phyloP scores from a whole-genome alignment of 2,329 filamentous ascomycete genomes.

The Rutstroemia sp. region DNA sequence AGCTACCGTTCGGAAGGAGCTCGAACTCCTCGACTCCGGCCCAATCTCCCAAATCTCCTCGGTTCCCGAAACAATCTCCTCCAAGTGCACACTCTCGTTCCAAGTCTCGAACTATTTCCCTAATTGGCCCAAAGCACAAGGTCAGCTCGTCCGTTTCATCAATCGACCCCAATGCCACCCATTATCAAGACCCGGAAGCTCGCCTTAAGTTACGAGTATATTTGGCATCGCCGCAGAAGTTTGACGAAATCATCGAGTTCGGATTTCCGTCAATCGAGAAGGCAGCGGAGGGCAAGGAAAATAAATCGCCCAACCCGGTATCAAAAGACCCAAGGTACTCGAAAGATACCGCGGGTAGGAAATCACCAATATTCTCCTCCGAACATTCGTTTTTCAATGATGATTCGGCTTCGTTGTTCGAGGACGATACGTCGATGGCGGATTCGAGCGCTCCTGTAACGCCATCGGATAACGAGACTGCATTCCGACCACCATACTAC shows the following conservation, averaged over 20 bases:
- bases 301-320: constrained; percentile 17
- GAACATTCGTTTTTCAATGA: constrained; percentile 52
- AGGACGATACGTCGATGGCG: constrained; percentile 45
- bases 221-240: constrained; percentile 84
- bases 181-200: constrained; percentile 87
- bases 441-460: constrained; percentile 48
- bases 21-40: constrained; percentile 33
- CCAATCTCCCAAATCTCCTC: constrained; percentile 22
- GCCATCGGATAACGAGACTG: constrained; percentile 21
- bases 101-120: constrained; percentile 46
- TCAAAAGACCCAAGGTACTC: constrained; percentile 11
- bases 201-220: constrained; percentile 80
- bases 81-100: constrained; percentile 26
- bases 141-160: constrained; percentile 34
- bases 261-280: constrained; percentile 68
- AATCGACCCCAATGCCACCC: constrained; percentile 65
- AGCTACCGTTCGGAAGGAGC: constrained; percentile 52
- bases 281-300: constrained; percentile 31
- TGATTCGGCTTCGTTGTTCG: constrained; percentile 48
- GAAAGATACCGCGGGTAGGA: constrained; percentile 18
- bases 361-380: constrained; percentile 37
- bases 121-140: constrained; percentile 36
- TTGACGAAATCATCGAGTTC: constrained; percentile 91
- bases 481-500: constrained; percentile 20
- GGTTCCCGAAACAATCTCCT: constrained; percentile 21